Percentiles rank a stretch among this genome's conserved stretches.
Conservation (phyloP, 179 eudicot species). For the Nepenthes alata region DNA sequence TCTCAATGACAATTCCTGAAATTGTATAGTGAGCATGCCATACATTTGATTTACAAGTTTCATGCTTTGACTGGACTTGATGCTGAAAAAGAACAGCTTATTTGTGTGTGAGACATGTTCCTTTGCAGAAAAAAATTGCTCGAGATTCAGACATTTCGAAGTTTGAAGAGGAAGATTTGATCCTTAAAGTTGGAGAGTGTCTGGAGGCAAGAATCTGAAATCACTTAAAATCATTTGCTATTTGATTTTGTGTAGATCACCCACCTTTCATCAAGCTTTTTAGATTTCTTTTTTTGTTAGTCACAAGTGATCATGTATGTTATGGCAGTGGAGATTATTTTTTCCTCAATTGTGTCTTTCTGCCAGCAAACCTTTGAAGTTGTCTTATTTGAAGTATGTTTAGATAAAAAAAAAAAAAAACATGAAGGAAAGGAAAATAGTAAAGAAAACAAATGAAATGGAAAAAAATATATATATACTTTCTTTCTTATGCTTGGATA, state of each 20-base stretch:
- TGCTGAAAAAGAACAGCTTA: neutral
- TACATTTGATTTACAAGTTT: no score
- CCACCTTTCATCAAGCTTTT: no score
- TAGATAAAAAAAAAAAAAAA: no score
- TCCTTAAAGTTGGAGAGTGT: conserved; percentile 81
- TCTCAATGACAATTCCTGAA: neutral
- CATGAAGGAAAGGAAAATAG: no score
- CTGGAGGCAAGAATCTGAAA: conserved; percentile 54
- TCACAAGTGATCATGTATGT: no score
- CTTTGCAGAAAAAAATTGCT: conserved; percentile 60
- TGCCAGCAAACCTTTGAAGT: neutral
- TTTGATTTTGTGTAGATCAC: no score
- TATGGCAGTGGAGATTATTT: neutral
- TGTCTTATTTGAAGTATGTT: no score
- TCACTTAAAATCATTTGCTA: no score
- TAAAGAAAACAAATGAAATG: no score
- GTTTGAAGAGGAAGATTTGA: conserved; percentile 71
- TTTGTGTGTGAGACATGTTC: conserved; percentile 3
- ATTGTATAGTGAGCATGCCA: neutral
- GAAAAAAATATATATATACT: no score
- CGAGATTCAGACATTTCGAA: conserved; percentile 48
- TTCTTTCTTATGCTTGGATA: no score
- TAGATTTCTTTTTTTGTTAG: neutral
- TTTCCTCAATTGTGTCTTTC: neutral
- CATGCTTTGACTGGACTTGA: no score